Evolutionary conservation across 2,329 filamentous ascomycete genomes (phyloP).

Genomic region (Ophiostoma angusticollis): DNA sequence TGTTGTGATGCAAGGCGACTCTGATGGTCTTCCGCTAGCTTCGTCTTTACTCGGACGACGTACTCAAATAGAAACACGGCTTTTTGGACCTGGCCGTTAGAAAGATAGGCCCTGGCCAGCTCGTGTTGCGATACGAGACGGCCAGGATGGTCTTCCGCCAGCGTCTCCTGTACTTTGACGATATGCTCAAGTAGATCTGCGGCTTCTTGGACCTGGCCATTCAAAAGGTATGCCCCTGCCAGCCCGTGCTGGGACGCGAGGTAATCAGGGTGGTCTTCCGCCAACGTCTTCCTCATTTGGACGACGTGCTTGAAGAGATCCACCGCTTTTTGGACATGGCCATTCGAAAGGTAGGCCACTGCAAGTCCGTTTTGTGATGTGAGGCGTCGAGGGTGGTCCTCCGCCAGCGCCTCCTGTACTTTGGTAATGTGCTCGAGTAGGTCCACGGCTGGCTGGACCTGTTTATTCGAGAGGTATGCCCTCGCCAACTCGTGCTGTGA

Average conservation of each 20-base stretch:
- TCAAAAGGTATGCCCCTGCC: slow-evolving; percentile 11
- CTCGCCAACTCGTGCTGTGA: slow-evolving; percentile 11
- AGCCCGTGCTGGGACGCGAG: slow-evolving; percentile 1
- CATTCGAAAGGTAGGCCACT: slow-evolving; percentile 11
- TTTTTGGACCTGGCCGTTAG: slow-evolving; percentile 15
- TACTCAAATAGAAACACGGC: too few species aligned
- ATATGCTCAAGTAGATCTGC: slow-evolving; percentile 5
- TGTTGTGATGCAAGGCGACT: background rate
- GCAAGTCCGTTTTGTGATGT: slow-evolving; percentile 2
- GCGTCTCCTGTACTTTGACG: slow-evolving; percentile 3
- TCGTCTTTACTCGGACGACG: background rate
- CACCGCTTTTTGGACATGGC: slow-evolving; percentile 15
- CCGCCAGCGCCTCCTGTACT: slow-evolving; percentile 2
- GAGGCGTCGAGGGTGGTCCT: slow-evolving; percentile 1
- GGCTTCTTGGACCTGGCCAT: slow-evolving; percentile 15
- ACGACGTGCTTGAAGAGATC: background rate
- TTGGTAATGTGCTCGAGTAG: slow-evolving; percentile 1
- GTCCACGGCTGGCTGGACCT: slow-evolving; percentile 14
- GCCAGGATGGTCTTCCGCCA: slow-evolving; percentile 4
- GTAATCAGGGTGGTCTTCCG: too few species aligned
- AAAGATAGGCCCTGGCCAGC: slow-evolving; percentile 10
- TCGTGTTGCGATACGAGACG: slow-evolving; percentile 4
- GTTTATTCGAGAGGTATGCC: slow-evolving; percentile 13
- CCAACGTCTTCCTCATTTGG: slow-evolving; percentile 3
- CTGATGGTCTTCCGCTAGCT: background rate